Percentiles rank a stretch among this genome's conserved stretches.
Evolutionary conservation across 1,284 basidiomycete genomes (phyloP).

Genomic region (Heterobasidion occidentale): DNA sequence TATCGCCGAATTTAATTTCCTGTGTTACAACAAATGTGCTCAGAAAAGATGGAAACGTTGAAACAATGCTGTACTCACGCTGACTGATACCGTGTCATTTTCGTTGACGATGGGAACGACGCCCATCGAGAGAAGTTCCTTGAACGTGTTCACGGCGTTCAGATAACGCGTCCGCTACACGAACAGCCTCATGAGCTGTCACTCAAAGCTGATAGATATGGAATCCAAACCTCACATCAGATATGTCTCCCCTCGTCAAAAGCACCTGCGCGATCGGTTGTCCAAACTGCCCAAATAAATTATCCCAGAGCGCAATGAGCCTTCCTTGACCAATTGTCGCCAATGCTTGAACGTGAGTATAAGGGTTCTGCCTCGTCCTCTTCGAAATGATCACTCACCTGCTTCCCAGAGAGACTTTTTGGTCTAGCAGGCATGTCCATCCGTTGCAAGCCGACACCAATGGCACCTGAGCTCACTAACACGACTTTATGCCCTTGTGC

Average conservation of each 20-base stretch:
- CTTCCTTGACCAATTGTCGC: constrained; percentile 96
- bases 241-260: constrained; percentile 92
- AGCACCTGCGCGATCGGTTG: constrained; percentile 96
- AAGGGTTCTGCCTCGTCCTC: not conserved
- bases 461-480: constrained; percentile 93
- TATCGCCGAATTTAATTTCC: constrained; percentile 99
- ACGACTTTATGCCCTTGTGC: constrained; percentile 88
- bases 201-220: constrained; percentile 1
- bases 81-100: constrained; percentile 93
- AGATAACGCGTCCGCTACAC: constrained; percentile 82
- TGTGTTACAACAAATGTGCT: constrained; percentile 20
- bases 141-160: constrained; percentile 91
- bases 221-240: constrained; percentile 63
- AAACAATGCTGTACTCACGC: constrained; percentile 48
- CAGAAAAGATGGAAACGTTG: not conserved
- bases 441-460: constrained; percentile 87
- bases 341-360: constrained; percentile 54
- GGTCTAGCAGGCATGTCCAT: constrained; percentile 82
- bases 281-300: constrained; percentile 87
- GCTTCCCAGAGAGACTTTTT: constrained; percentile 84
- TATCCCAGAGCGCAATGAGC: constrained; percentile 95
- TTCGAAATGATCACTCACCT: constrained; percentile 40
- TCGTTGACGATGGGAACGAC: constrained; percentile 95
- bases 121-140: constrained; percentile 82
- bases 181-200: not conserved